Evolutionary conservation across 129 eudicot genomes (phyloP), one percentile per base, ranked within the genome.

Genomic region (Tanacetum coccineum): DNA sequence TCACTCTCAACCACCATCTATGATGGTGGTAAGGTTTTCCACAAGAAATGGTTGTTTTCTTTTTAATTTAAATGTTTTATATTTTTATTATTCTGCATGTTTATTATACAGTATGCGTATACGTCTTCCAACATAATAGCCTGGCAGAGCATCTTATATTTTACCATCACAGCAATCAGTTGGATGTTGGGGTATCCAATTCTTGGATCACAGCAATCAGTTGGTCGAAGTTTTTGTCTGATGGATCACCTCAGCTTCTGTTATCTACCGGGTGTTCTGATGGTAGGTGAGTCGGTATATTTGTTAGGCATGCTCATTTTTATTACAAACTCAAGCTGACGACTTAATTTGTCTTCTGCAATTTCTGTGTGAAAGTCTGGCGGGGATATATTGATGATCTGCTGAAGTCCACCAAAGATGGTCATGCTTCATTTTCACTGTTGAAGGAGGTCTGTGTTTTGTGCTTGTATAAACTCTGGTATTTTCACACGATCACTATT

Each of bases 311-410:
- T n/a, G n/a, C n/a, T 61, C 59, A 47, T 64, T 42, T 32, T 40
- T 11, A 20, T 18, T 40, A 22, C 46, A 22, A 21, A 28, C 39
- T 15, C 13, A 58, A 58, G 30, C 28, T 65, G 19, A 45, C 56
- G 13, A 57, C 15, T n/a, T 47, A 7, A 36, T 22, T n/a, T n/a
- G 65, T 64, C 70, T 26, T 42, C 72, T 66, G 73, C 36, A 17
- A 46, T 72, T 47, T 40, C 67, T 88, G 99, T 79, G 97, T 87
- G 70, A 84, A 82, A 81, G 73, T 94, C 74, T 94, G 99, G 99
- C 77, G 64, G 70, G 96, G 79, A 50, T 58, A 56, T 73, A 72
- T 72, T 28, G 66, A 51, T 58, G 88, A 87, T 55, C 62, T 94
- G 74, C 67, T 77, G 64, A 81, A 74, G 7, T 59, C 88, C 26